Evolutionary conservation across 1,139 yeast genomes (phyloP).

Genomic region (Geotrichum cucujoidarum): DNA sequence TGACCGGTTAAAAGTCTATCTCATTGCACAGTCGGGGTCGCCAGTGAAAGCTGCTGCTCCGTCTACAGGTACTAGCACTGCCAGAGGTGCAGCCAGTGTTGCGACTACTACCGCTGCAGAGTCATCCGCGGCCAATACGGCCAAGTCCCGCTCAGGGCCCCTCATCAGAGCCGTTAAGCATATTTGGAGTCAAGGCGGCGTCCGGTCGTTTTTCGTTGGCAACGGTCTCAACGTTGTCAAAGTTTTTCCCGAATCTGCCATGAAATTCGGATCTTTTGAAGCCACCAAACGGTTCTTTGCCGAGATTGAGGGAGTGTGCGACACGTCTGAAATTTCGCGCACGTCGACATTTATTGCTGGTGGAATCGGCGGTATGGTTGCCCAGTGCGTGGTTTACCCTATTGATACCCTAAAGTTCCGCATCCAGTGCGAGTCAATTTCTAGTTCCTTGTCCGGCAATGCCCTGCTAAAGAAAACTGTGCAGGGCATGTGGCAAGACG

Average conservation of each 20-base stretch:
- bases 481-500: conserved; percentile 67
- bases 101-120: conserved; percentile 23
- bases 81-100: conserved; percentile 32
- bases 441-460: conserved; percentile 48
- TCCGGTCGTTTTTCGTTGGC: conserved; percentile 85
- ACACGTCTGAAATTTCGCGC: conserved; percentile 67
- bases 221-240: conserved; percentile 90
- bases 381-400: conserved; percentile 91
- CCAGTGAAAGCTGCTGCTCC: conserved; percentile 15
- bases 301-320: conserved; percentile 69
- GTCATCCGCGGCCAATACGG: conserved; percentile 12
- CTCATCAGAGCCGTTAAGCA: conserved; percentile 57
- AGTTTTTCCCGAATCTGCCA: conserved; percentile 95
- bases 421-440: conserved; percentile 40
- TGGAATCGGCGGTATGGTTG: conserved; percentile 90
- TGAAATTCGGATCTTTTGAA: conserved; percentile 95
- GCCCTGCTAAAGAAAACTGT: conserved; percentile 62
- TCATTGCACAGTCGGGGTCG: conserved; percentile 81
- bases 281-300: conserved; percentile 74
- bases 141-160: conserved; percentile 22
- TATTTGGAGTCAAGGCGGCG: conserved; percentile 83
- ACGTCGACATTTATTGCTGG: conserved; percentile 84
- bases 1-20: conserved; percentile 86
- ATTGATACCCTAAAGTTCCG: conserved; percentile 88
- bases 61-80: conserved; percentile 31